Conservation (phyloP, 2,329 filamentous ascomycete species). For the Diaporthe ilicicola region DNA sequence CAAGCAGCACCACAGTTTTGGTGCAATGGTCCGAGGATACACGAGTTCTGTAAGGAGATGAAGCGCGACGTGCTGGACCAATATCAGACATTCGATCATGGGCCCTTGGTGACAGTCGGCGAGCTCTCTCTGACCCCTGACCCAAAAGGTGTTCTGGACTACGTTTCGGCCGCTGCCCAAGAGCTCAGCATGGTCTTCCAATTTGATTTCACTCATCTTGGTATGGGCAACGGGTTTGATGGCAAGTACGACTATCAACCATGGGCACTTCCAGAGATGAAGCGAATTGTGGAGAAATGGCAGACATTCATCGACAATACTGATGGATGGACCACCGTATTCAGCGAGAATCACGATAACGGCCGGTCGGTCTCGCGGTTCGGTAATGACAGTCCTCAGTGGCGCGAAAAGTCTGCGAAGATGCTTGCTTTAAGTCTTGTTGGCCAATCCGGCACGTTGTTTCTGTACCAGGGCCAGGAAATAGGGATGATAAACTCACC, state of each 20-base stretch:
- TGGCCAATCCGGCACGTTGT: conserved; percentile 62
- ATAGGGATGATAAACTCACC: conserved; percentile 69
- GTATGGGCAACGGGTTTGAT: conserved; percentile 54
- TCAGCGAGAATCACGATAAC: conserved; percentile 72
- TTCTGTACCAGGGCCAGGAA: conserved; percentile 69
- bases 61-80: conserved; percentile 57
- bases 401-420: conserved; percentile 57
- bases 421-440: conserved; percentile 60
- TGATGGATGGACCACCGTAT: conserved; percentile 67
- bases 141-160: conserved; percentile 59
- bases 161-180: conserved; percentile 60
- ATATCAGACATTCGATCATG: conserved; percentile 54
- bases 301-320: conserved; percentile 58
- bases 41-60: conserved; percentile 70
- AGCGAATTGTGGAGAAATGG: conserved; percentile 54
- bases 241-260: conserved; percentile 60
- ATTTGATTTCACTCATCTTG: conserved; percentile 47
- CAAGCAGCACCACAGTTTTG: conserved; percentile 59
- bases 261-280: conserved; percentile 54
- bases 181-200: conserved; percentile 65
- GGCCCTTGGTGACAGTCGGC: conserved; percentile 63
- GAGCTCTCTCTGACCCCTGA: conserved; percentile 67
- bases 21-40: conserved; percentile 69
- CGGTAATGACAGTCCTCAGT: conserved; percentile 52
- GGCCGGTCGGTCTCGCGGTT: conserved; percentile 65